phyloP scores from a whole-genome alignment of 805 yeast species.

The Blastobotrys mokoenaii region DNA sequence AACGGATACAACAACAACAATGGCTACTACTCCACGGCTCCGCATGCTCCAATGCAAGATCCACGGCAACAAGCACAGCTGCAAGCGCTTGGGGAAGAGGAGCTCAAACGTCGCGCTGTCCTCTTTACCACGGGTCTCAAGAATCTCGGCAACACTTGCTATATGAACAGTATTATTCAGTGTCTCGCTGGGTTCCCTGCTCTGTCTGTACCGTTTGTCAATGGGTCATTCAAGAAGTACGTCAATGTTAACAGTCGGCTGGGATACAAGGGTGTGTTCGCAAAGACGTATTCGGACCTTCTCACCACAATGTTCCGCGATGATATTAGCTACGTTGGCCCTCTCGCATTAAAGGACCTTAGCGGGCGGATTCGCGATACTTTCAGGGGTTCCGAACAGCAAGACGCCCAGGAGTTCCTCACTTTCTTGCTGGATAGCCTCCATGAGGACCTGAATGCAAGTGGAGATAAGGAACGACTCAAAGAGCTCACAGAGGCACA shows the following conservation, averaged over 20 bases:
- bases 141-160: constrained; percentile 86
- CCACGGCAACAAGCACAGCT: too few relatives aligned
- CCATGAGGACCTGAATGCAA: constrained; percentile 74
- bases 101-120: constrained; percentile 4
- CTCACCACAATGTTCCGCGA: constrained; percentile 45
- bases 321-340: constrained; percentile 43
- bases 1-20: too few relatives aligned
- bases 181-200: constrained; percentile 64
- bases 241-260: constrained; percentile 65
- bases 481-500: constrained; percentile 62
- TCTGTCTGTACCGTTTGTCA: constrained; percentile 52
- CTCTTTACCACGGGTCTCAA: constrained; percentile 59
- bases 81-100: too few relatives aligned
- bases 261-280: constrained; percentile 75
- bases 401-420: constrained; percentile 78
- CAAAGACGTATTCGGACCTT: constrained; percentile 57
- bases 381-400: constrained; percentile 65
- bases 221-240: constrained; percentile 52
- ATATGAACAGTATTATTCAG: constrained; percentile 86
- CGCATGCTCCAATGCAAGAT: too few relatives aligned
- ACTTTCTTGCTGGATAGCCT: constrained; percentile 65
- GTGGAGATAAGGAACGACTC: constrained; percentile 45
- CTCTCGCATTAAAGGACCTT: constrained; percentile 55
- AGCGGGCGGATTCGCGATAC: constrained; percentile 59
- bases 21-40: too few relatives aligned